These are phyloP conservation scores for Tetradesmus lagerheimii DNA, from an alignment of 139 green algal species.

Conservation along the genomic window DNA sequence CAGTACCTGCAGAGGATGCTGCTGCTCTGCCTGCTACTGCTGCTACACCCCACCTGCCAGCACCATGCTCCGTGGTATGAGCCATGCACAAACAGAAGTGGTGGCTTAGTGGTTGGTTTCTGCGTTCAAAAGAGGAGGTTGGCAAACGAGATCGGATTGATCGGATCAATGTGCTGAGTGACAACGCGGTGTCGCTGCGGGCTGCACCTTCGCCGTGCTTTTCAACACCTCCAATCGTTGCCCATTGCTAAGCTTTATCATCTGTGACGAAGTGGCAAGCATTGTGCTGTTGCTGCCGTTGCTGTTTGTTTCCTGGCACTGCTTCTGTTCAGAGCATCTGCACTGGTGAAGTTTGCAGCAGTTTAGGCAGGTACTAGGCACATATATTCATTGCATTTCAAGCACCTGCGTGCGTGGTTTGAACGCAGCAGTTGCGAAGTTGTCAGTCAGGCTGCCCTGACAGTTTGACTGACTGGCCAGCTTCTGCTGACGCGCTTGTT, in stretches of 20 bases:
- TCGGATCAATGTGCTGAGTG: not conserved
- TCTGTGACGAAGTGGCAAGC: conserved; percentile 20
- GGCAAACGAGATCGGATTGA: not conserved
- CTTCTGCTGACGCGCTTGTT: not conserved
- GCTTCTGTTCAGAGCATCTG: no score
- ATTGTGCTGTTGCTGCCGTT: conserved; percentile 1
- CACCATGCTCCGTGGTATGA: conserved; percentile 94
- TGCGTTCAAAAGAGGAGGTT: not conserved
- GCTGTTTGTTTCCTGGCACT: no score
- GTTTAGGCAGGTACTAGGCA: no score
- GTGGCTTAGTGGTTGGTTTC: conserved; percentile 53
- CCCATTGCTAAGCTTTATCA: conserved; percentile 17
- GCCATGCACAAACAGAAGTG: conserved; percentile 92
- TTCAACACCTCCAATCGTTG: conserved; percentile 8
- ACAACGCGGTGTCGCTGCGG: not conserved
- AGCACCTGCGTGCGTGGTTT: not conserved
- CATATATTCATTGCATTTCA: no score
- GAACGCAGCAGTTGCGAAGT: not conserved
- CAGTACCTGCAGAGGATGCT: not conserved
- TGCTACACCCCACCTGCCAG: conserved; percentile 66
- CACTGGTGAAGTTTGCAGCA: no score
- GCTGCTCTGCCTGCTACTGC: not conserved
- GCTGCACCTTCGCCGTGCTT: not conserved
- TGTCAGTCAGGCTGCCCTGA: not conserved
- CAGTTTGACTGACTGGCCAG: not conserved